phyloP scores from a whole-genome alignment of 805 yeast genomes.

The Lachancea thermotolerans region DNA sequence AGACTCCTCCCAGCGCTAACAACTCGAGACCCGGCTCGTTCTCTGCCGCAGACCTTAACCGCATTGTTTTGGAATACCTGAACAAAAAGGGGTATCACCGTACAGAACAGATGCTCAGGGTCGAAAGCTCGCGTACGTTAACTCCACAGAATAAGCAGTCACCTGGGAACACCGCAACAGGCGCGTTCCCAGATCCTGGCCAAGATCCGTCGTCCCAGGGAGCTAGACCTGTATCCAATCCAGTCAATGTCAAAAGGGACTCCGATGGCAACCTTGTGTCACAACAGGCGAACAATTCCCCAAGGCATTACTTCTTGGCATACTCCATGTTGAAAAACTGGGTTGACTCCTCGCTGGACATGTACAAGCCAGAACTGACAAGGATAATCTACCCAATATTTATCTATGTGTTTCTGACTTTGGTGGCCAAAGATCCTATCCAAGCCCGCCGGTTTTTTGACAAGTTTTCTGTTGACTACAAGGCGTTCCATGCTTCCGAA shows the following conservation, averaged over 20 bases:
- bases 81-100: conserved; percentile 90
- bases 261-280: conserved; percentile 23
- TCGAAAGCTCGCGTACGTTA: conserved; percentile 65
- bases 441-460: conserved; percentile 73
- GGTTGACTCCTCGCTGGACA: conserved; percentile 86
- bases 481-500: conserved; percentile 70
- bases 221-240: conserved; percentile 31
- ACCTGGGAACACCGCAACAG: conserved; percentile 41
- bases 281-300: conserved; percentile 31
- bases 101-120: conserved; percentile 89
- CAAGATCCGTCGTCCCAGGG: conserved; percentile 17
- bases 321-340: conserved; percentile 75
- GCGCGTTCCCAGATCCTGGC: conserved; percentile 25
- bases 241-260: conserved; percentile 28
- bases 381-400: conserved; percentile 88
- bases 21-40: conserved; percentile 29
- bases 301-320: conserved; percentile 71
- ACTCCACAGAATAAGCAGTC: conserved; percentile 45
- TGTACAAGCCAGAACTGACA: conserved; percentile 82
- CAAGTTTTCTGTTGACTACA: conserved; percentile 65
- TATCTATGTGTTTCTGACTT: conserved; percentile 77
- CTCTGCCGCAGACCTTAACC: conserved; percentile 81
- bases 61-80: conserved; percentile 87
- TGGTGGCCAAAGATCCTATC: conserved; percentile 55
- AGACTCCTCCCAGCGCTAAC: conserved; percentile 8